A percentile compares a stretch with the other conserved stretches of the same genome.
phyloP scores from a whole-genome alignment of 208 protist genomes.

The Sergeia podlipaevii region DNA sequence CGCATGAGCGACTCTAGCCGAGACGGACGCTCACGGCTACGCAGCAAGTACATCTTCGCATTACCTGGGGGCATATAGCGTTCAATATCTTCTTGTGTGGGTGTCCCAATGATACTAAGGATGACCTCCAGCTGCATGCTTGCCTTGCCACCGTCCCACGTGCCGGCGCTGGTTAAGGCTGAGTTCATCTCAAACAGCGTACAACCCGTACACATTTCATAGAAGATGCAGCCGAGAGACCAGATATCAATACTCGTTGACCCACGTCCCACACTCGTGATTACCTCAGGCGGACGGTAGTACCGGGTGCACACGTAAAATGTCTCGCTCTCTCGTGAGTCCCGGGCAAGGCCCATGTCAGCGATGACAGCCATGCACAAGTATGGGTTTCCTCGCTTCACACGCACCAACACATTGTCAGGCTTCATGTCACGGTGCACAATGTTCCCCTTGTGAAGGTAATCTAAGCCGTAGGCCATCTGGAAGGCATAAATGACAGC shows the following conservation, averaged over 20 bases:
- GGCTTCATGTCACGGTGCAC: conserved; percentile 98
- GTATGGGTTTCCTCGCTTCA: conserved; percentile 54
- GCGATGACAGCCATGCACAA: conserved; percentile 72
- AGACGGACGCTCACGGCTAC: conserved; percentile 48
- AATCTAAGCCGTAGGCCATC: conserved; percentile 86
- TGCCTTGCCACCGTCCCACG: conserved; percentile 75
- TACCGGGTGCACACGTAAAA: conserved; percentile 95
- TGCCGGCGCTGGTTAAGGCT: conserved; percentile 60
- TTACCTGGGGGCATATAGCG: conserved; percentile 74
- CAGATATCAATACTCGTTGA: conserved; percentile 89
- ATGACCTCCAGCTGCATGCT: conserved; percentile 81
- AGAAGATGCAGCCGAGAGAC: conserved; percentile 95
- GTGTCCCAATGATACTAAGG: conserved; percentile 75
- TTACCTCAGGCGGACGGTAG: conserved; percentile 95
- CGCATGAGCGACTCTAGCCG: conserved; percentile 43
- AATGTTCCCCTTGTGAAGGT: conserved; percentile 84
- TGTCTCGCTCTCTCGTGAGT: conserved; percentile 74
- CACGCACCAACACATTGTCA: conserved; percentile 94
- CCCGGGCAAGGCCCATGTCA: conserved; percentile 88
- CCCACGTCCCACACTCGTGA: conserved; percentile 77
- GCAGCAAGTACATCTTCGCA: conserved; percentile 73
- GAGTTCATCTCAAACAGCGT: conserved; percentile 92
- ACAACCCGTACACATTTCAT: conserved; percentile 88
- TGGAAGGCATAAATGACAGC: conserved; percentile 83
- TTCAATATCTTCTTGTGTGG: conserved; percentile 52